Base-by-base conservation (phyloP, 2,329 filamentous ascomycete species). In the Cryphonectria parasitica region DNA sequence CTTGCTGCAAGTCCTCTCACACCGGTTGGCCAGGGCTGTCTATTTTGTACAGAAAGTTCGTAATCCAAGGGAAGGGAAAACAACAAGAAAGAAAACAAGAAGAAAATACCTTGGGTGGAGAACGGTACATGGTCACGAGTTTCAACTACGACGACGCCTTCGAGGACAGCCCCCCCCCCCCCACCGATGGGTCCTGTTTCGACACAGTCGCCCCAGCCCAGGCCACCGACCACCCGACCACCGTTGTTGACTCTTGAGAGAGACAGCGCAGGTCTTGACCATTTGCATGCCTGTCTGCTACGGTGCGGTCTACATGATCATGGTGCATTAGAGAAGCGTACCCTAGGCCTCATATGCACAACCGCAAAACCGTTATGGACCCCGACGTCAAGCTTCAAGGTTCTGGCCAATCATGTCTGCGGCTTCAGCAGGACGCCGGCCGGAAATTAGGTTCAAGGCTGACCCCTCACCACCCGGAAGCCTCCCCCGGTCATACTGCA, bases 381-480 rank as follows among this genome's bases (percentile, higher is more conserved):
- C 66, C 66, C 56, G 69, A 67, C 67, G n/a, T 66, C 69, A 45
- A 61, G 64, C 36, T 34, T 41, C 68, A 25, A 54, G 60, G 68
- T 28, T 31, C 62, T 41, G 52, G 64, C 52, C 62, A 69, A 63
- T 64, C 36, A 62, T 49, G 39, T 61, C 28, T 64, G 62, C 52
- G 49, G 17, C 65, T 68, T 10, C 66, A 66, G 68, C 69, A 31
- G 60, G 43, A 61, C 60, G 39, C 43, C 68, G 64, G 66, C 68
- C 58, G 58, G 58, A 61, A 39, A 61, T 63, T 43, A 63, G 56
- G 60, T 60, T 56, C 66, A 63, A 65, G 63, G 39, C 63, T 67
- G 64, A 69, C 64, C 64, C 70, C 67, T 67, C 70, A 64, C 25
- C 58, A 43, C 19, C 67, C 68, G 70, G 70, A 67, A 67, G 63